These are phyloP conservation scores for Vigna unguiculata DNA, from an alignment of 306 rosid species.

Conservation along the genomic window DNA sequence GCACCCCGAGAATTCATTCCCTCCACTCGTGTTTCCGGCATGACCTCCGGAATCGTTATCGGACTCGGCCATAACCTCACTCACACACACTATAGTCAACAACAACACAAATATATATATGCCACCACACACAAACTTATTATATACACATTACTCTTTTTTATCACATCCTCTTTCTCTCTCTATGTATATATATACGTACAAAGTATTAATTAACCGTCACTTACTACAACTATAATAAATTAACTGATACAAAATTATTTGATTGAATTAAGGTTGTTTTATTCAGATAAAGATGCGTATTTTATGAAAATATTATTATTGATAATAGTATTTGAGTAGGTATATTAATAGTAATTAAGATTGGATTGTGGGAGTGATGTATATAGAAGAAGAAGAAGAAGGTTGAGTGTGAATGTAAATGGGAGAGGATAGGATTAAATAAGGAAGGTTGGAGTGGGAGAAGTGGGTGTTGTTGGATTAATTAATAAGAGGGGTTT, in stretches of 20 bases:
- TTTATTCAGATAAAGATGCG: not conserved
- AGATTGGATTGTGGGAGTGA: slow-evolving; percentile 29
- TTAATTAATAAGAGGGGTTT: not conserved
- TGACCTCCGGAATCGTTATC: slow-evolving; percentile 70
- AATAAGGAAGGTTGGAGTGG: slow-evolving; percentile 33
- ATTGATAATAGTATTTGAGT: slow-evolving; percentile 1
- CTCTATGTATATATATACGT: too few species aligned
- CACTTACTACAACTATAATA: too few species aligned
- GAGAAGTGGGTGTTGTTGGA: slow-evolving; percentile 24
- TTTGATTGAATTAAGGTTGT: too few species aligned
- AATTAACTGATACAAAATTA: too few species aligned
- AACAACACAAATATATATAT: not conserved
- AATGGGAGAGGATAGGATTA: not conserved
- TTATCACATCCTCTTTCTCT: too few species aligned
- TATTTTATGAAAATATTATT: not conserved
- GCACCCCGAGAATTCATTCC: slow-evolving; percentile 30
- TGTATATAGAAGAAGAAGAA: too few species aligned
- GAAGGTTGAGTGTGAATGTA: slow-evolving; percentile 4
- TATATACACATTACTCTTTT: not conserved
- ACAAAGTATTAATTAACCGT: too few species aligned
- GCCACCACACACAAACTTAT: slow-evolving; percentile 4
- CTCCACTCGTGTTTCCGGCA: slow-evolving; percentile 33
- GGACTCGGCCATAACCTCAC: slow-evolving; percentile 56
- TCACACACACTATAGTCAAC: not conserved
- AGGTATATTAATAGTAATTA: not conserved